Evolutionary conservation across 305 asterid species (phyloP).

Genomic region (Andrographis paniculata): DNA sequence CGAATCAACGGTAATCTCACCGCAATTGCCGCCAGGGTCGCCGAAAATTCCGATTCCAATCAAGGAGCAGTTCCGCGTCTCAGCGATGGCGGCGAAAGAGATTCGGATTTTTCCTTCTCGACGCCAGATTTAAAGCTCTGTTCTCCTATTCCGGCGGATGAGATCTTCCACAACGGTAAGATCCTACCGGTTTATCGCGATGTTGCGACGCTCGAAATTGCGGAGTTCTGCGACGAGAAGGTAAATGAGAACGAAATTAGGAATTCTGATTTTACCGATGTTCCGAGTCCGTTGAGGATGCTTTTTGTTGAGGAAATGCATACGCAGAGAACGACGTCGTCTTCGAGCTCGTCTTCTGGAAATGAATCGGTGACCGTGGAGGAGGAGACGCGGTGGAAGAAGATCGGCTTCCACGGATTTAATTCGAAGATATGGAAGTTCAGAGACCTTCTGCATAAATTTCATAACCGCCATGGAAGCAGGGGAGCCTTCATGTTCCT

Average conservation of each 20-base stretch:
- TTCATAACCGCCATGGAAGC: not conserved
- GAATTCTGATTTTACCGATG: too few relatives aligned
- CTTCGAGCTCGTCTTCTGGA: slow-evolving; percentile 30
- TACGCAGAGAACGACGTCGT: slow-evolving; percentile 24
- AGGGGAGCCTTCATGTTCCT: not conserved
- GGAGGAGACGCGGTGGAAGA: slow-evolving; percentile 21
- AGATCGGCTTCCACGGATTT: slow-evolving; percentile 36
- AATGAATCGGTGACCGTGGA: slow-evolving; percentile 30
- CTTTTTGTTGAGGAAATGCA: slow-evolving; percentile 47
- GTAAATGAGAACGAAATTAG: too few relatives aligned
- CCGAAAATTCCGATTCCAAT: not conserved
- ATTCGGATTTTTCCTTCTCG: slow-evolving; percentile 28
- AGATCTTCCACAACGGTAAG: slow-evolving; percentile 50
- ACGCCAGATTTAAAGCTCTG: slow-evolving; percentile 16
- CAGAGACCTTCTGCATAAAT: slow-evolving; percentile 29
- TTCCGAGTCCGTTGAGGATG: slow-evolving; percentile 39
- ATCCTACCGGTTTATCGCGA: slow-evolving; percentile 49
- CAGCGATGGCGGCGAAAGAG: slow-evolving; percentile 18
- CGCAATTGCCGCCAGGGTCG: slow-evolving; percentile 47
- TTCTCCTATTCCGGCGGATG: slow-evolving; percentile 41
- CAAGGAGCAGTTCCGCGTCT: too few relatives aligned
- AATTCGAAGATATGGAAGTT: slow-evolving; percentile 47
- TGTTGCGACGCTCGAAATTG: too few relatives aligned
- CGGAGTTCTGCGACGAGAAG: too few relatives aligned
- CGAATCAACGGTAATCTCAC: slow-evolving; percentile 31